Percentiles rank a stretch among this genome's conserved stretches.
Evolutionary conservation across 148 eudicot genomes (phyloP).

Genomic region (Chenopodium quinoa): DNA sequence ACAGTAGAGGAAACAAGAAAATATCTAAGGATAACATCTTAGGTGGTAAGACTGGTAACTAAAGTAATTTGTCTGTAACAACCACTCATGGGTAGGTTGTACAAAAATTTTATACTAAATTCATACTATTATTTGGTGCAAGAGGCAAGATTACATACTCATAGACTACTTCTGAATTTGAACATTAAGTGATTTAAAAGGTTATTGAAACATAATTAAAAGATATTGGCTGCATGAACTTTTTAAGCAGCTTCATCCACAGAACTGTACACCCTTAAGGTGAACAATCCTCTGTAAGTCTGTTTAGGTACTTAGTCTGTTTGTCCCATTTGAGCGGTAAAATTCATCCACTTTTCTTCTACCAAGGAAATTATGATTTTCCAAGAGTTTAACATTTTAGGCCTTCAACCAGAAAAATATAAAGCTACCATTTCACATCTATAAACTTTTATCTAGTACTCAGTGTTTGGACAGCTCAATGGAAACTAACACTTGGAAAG

Average conservation of each 20-base stretch:
- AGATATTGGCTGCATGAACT: background rate
- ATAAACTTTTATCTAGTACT: background rate
- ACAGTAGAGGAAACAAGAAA: slow-evolving; percentile 1
- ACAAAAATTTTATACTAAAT: background rate
- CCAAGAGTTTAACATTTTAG: background rate
- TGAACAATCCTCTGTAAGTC: background rate
- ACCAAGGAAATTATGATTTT: background rate
- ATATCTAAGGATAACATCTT: background rate
- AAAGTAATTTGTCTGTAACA: background rate
- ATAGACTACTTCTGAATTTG: background rate
- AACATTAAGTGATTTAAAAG: background rate
- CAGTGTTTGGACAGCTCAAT: background rate
- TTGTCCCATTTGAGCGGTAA: background rate
- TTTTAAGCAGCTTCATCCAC: background rate
- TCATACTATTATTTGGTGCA: background rate
- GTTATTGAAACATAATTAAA: background rate
- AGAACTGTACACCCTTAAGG: background rate
- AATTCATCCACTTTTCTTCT: background rate
- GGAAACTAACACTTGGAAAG: background rate
- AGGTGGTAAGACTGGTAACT: background rate
- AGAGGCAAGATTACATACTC: background rate
- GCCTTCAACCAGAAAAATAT: background rate
- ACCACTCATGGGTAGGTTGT: background rate
- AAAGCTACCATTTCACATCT: slow-evolving; percentile 1
- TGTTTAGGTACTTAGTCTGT: background rate